These are phyloP conservation scores for Ophiocordyceps australis DNA, from an alignment of 2,329 filamentous ascomycete genomes.

Conservation along the genomic window DNA sequence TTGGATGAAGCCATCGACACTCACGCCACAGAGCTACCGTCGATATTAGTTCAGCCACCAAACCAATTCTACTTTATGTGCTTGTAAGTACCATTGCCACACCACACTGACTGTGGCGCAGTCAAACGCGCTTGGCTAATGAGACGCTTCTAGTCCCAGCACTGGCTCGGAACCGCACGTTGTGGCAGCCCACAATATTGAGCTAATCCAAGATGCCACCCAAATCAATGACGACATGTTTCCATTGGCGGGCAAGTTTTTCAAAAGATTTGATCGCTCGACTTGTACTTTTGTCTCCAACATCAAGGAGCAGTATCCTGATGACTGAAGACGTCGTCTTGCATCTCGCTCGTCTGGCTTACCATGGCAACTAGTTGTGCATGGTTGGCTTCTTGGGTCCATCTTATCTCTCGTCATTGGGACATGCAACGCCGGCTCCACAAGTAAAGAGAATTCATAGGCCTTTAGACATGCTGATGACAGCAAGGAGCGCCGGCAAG, in stretches of 20 bases:
- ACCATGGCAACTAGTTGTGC: no score
- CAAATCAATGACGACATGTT: conserved; percentile 40
- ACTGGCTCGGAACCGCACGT: conserved; percentile 14
- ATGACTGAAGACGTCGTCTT: conserved; percentile 42
- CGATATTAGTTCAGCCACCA: conserved; percentile 7
- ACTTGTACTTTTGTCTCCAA: conserved; percentile 67
- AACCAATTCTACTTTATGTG: conserved; percentile 55
- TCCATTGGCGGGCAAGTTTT: conserved; percentile 62
- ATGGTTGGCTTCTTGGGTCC: no score
- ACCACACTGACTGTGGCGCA: not conserved
- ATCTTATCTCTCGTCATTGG: no score
- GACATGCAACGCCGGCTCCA: no score
- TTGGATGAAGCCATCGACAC: conserved; percentile 3
- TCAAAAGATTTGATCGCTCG: conserved; percentile 63
- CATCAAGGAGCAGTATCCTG: conserved; percentile 60
- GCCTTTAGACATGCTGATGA: no score
- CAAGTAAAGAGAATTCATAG: no score
- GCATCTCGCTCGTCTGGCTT: no score
- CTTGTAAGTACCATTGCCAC: conserved; percentile 42
- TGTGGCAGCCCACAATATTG: conserved; percentile 57
- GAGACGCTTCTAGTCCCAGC: conserved; percentile 9
- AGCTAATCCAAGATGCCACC: conserved; percentile 30
- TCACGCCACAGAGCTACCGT: conserved; percentile 5
- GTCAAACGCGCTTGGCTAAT: conserved; percentile 1
- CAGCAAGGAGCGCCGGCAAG: no score